Evolutionary conservation across 2,329 filamentous ascomycete species (phyloP).

Genomic region (Bertia moriformis): DNA sequence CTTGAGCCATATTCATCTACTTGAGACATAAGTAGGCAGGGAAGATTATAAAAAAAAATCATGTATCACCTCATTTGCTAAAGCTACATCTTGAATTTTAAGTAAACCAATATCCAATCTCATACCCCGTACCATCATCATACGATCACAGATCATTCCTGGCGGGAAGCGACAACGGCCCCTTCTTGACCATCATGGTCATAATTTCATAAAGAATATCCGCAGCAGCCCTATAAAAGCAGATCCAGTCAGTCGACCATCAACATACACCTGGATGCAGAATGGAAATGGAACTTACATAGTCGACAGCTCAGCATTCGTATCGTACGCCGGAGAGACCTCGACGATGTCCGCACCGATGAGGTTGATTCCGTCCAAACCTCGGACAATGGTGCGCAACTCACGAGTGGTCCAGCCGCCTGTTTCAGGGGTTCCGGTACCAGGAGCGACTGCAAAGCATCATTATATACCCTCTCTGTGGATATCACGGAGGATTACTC

Average conservation of each 20-base stretch:
- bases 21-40: too few relatives aligned
- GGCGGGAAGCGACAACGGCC: slow-evolving; percentile 28
- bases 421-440: slow-evolving; percentile 63
- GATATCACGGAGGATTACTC: slow-evolving; percentile 12
- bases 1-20: too few relatives aligned
- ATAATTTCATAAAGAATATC: slow-evolving; percentile 56
- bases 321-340: slow-evolving; percentile 53
- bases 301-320: slow-evolving; percentile 47
- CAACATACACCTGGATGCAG: slow-evolving; percentile 4
- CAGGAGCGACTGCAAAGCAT: slow-evolving; percentile 41
- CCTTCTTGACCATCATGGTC: slow-evolving; percentile 61
- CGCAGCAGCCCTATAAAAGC: slow-evolving; percentile 34
- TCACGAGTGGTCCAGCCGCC: slow-evolving; percentile 65
- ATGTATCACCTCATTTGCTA: too few relatives aligned
- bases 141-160: background rate
- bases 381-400: slow-evolving; percentile 56
- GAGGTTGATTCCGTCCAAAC: slow-evolving; percentile 54
- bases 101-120: too few relatives aligned
- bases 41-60: too few relatives aligned
- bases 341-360: slow-evolving; percentile 62
- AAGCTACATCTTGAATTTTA: too few relatives aligned
- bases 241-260: slow-evolving; percentile 3
- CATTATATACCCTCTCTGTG: background rate
- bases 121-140: too few relatives aligned
- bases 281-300: slow-evolving; percentile 11